A percentile compares a stretch with the other conserved stretches of the same genome.
Evolutionary conservation across 257 asterid genomes (phyloP).

Genomic region (Ballota nigra): DNA sequence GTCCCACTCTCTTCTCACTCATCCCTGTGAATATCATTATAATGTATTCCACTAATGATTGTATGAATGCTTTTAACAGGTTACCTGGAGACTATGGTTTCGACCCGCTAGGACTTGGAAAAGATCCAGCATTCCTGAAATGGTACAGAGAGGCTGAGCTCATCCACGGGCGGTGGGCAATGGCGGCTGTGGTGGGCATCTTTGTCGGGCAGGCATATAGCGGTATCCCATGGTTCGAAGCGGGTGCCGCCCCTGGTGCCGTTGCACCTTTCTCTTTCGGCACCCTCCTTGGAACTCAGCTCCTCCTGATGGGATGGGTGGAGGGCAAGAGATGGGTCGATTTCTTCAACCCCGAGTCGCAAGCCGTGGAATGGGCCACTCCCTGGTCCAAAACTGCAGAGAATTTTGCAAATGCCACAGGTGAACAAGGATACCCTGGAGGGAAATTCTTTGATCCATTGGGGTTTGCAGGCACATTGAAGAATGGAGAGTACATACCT

Average conservation of each 20-base stretch:
- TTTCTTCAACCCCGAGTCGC: conserved; percentile 76
- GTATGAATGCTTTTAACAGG: conserved; percentile 40
- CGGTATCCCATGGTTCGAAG: conserved; percentile 88
- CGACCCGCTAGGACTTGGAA: conserved; percentile 89
- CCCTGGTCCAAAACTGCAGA: conserved; percentile 88
- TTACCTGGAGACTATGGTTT: conserved; percentile 89
- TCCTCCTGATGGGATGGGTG: conserved; percentile 91
- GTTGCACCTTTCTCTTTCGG: conserved; percentile 90
- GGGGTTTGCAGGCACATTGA: conserved; percentile 54
- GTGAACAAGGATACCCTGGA: conserved; percentile 88
- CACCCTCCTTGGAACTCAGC: conserved; percentile 76
- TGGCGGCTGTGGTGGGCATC: conserved; percentile 79
- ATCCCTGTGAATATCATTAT: too few relatives aligned
- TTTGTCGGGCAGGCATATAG: conserved; percentile 84
- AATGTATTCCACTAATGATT: not conserved
- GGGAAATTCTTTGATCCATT: conserved; percentile 86
- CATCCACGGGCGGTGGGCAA: conserved; percentile 93
- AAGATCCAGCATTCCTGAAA: conserved; percentile 86
- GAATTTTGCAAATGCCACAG: conserved; percentile 67
- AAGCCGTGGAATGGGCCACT: conserved; percentile 84
- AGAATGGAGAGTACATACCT: conserved; percentile 62
- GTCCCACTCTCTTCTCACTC: conserved; percentile 14
- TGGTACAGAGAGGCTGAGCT: conserved; percentile 98
- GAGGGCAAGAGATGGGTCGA: conserved; percentile 95
- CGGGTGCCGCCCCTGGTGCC: conserved; percentile 89